These are phyloP conservation scores for Coniophora puteana DNA, from an alignment of 1,284 basidiomycete species.

Conservation along the genomic window DNA sequence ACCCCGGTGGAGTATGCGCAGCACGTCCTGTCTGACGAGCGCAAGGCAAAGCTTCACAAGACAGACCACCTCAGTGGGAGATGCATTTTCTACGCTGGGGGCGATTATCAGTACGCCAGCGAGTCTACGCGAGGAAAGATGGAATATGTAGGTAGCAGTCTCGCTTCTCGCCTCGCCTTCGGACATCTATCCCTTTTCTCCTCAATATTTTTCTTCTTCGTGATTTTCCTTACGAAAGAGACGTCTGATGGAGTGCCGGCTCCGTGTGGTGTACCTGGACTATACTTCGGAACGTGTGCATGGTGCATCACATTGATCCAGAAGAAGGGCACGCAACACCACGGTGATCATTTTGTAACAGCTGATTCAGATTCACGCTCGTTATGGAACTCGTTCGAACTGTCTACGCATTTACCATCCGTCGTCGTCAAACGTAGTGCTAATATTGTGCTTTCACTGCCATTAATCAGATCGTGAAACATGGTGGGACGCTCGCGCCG, in stretches of 20 bases:
- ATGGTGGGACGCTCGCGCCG: constrained; percentile 54
- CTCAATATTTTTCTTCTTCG: background rate
- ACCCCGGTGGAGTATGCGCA: constrained; percentile 38
- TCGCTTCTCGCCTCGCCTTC: background rate
- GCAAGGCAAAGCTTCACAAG: constrained; percentile 15
- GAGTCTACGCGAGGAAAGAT: constrained; percentile 50
- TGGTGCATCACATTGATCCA: no score
- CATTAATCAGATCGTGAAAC: constrained; percentile 44
- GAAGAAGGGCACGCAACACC: no score
- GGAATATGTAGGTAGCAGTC: constrained; percentile 52
- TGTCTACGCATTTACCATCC: no score
- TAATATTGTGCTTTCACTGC: constrained; percentile 5
- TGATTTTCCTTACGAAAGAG: no score
- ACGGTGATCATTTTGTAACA: background rate
- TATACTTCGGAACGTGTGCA: no score
- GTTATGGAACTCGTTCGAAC: no score
- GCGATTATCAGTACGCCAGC: constrained; percentile 50
- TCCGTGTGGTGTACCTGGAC: no score
- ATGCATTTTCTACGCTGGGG: constrained; percentile 55
- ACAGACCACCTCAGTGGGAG: constrained; percentile 43
- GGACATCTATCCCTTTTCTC: background rate
- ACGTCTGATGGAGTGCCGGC: no score
- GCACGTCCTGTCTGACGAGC: constrained; percentile 26
- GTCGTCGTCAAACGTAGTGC: no score
- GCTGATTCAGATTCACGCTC: no score